Percentiles rank a stretch among this genome's conserved stretches.
Conservation (phyloP, 163 green algal species). For the Chloromonas sp. region DNA sequence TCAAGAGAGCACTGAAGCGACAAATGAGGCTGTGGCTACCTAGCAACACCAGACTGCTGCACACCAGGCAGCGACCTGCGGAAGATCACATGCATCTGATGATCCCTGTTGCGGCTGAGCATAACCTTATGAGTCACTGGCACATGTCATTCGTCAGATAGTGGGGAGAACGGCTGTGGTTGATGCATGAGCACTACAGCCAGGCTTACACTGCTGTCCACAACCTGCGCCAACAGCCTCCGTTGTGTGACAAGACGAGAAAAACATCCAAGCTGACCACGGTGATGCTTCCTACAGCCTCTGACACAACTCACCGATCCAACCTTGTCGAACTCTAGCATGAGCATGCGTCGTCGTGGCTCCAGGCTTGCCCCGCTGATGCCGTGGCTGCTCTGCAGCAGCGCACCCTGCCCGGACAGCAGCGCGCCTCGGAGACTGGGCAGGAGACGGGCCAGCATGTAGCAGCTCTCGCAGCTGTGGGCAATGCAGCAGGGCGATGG, state of each 20-base stretch:
- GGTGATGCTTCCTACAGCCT: too few species aligned
- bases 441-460: slow-evolving; percentile 56
- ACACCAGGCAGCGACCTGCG: background rate
- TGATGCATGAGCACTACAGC: too few species aligned
- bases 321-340: slow-evolving; percentile 69
- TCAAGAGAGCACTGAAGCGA: background rate
- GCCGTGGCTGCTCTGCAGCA: slow-evolving; percentile 30
- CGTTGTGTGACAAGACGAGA: too few species aligned
- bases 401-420: background rate
- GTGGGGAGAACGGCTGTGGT: too few species aligned
- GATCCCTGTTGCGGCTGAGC: too few species aligned
- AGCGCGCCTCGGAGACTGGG: slow-evolving; percentile 19
- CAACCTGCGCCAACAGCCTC: too few species aligned
- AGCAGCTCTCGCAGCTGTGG: slow-evolving; percentile 30
- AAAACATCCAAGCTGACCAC: too few species aligned
- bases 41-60: background rate
- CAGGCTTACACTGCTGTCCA: too few species aligned
- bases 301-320: slow-evolving; percentile 41
- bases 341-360: slow-evolving; percentile 52
- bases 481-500: background rate
- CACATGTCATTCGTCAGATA: too few species aligned
- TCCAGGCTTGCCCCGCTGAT: slow-evolving; percentile 16
- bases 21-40: background rate
- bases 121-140: too few species aligned
- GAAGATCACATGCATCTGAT: too few species aligned